These are phyloP conservation scores for Mortierella sp. DNA, from an alignment of 371 early-diverging fungal genomes.

Conservation along the genomic window DNA sequence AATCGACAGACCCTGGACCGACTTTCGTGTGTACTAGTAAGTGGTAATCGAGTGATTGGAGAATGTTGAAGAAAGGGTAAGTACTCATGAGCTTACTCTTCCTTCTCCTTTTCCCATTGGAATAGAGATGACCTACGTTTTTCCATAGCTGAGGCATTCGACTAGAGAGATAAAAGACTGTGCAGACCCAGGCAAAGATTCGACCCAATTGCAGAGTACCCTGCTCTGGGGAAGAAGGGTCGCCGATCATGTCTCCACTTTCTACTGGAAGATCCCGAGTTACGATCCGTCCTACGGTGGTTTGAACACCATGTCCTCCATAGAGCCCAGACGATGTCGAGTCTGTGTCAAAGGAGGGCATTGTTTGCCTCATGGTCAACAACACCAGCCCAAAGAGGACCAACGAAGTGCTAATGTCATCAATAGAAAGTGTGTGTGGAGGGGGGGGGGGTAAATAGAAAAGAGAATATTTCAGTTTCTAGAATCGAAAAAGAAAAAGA, in stretches of 20 bases:
- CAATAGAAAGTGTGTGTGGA: no score
- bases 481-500: no score
- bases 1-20: constrained; percentile 74
- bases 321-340: not conserved
- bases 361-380: constrained; percentile 30
- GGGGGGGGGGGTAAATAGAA: no score
- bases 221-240: constrained; percentile 13
- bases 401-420: constrained; percentile 39
- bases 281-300: constrained; percentile 31
- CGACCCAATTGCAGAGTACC: constrained; percentile 61
- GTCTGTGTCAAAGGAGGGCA: constrained; percentile 16
- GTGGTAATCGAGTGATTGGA: not conserved
- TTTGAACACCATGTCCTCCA: not conserved
- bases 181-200: constrained; percentile 75
- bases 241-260: not conserved
- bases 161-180: constrained; percentile 71
- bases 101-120: not conserved
- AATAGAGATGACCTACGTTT: constrained; percentile 50
- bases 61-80: not conserved
- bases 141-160: constrained; percentile 77
- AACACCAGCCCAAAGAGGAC: constrained; percentile 45
- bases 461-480: no score
- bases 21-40: constrained; percentile 57
- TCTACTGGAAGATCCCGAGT: constrained; percentile 21
- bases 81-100: not conserved